Percentiles rank a stretch among this genome's conserved stretches.
Evolutionary conservation across 1,139 yeast genomes (phyloP).

Genomic region (Pichia sp.): DNA sequence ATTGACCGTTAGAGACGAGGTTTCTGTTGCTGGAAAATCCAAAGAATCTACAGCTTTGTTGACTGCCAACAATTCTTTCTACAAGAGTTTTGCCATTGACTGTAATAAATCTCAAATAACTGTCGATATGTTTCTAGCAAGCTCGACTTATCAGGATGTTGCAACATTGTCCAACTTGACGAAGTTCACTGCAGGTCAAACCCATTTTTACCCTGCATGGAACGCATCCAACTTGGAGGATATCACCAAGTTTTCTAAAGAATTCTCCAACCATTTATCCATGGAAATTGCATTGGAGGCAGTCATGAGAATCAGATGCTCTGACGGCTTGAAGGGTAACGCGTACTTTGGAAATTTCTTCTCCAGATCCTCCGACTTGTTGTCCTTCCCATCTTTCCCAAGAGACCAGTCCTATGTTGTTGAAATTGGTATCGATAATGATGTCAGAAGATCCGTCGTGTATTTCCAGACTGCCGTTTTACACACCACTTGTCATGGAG

Average conservation of each 20-base stretch:
- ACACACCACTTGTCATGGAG: slow-evolving; percentile 84
- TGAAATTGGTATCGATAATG: slow-evolving; percentile 83
- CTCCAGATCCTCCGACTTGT: slow-evolving; percentile 89
- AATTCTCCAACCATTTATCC: slow-evolving; percentile 80
- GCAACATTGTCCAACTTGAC: slow-evolving; percentile 89
- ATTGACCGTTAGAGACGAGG: slow-evolving; percentile 75
- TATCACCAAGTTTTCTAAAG: slow-evolving; percentile 81
- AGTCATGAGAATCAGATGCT: slow-evolving; percentile 90
- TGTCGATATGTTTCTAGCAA: slow-evolving; percentile 86
- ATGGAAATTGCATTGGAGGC: slow-evolving; percentile 93
- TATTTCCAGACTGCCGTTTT: slow-evolving; percentile 90
- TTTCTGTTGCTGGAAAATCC: slow-evolving; percentile 69
- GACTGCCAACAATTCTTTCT: slow-evolving; percentile 77
- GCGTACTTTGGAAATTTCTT: slow-evolving; percentile 92
- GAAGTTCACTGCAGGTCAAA: slow-evolving; percentile 93
- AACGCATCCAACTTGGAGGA: slow-evolving; percentile 76
- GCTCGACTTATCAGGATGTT: slow-evolving; percentile 84
- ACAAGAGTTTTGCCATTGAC: slow-evolving; percentile 91
- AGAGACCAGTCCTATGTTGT: slow-evolving; percentile 92
- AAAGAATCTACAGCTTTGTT: slow-evolving; percentile 80
- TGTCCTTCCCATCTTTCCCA: slow-evolving; percentile 97
- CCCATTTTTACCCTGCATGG: slow-evolving; percentile 97
- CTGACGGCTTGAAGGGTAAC: slow-evolving; percentile 81
- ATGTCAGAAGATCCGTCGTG: slow-evolving; percentile 72
- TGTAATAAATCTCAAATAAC: slow-evolving; percentile 90